Conservation (phyloP, 176 grass and related monocot genomes). For the Oryza longistaminata region DNA sequence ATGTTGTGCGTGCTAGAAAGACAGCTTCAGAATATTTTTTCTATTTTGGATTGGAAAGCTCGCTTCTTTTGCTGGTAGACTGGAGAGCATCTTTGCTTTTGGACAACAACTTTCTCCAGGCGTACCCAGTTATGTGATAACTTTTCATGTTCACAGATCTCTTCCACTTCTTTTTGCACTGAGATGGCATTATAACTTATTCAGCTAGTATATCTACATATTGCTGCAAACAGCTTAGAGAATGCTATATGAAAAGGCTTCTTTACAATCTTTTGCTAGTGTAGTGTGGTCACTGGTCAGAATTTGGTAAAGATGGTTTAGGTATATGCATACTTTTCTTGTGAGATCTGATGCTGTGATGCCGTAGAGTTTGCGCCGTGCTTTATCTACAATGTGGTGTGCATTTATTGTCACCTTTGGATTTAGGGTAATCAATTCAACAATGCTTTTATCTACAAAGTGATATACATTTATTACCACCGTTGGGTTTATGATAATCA, state of each 20-base stretch:
- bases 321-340: not conserved
- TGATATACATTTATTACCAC: conserved; percentile 11
- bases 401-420: conserved; percentile 17
- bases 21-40: not conserved
- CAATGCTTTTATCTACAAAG: not conserved
- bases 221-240: conserved; percentile 16
- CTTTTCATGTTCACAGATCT: conserved; percentile 37
- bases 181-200: conserved; percentile 18
- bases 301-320: conserved; percentile 17
- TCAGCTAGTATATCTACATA: conserved; percentile 31
- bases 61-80: conserved; percentile 30
- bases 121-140: conserved; percentile 23
- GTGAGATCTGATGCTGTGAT: not conserved
- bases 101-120: conserved; percentile 23
- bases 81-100: conserved; percentile 45
- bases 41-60: not conserved
- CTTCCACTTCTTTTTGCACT: conserved; percentile 42
- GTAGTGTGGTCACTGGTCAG: not conserved
- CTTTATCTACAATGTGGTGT: conserved; percentile 4
- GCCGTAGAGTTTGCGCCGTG: not conserved
- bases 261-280: not conserved
- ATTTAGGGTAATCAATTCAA: conserved; percentile 1
- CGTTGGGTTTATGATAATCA: not conserved
- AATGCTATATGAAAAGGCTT: not conserved
- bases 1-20: not conserved